Base-by-base conservation (phyloP, 202 grass and related monocot species). In the Alloteropsis angusta region DNA sequence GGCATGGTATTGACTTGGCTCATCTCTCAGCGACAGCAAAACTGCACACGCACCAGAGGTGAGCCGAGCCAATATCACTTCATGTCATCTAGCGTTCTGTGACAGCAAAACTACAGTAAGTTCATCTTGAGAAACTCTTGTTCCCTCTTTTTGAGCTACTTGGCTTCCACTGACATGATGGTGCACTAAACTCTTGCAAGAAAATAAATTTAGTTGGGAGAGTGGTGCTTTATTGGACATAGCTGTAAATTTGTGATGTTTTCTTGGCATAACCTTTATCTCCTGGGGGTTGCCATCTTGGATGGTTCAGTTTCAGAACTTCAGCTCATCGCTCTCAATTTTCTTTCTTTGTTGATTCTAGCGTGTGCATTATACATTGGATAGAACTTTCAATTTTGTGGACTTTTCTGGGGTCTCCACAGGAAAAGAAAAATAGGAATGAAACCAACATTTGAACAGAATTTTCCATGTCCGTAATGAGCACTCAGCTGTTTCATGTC, bases 11-110 rank as follows among this genome's bases (percentile, higher is more conserved):
- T 86, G 84, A 81, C 84, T 86, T 53, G 84, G 84, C 78, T 86
- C 84, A 86, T 38, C 78, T 63, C 78, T 70, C 84, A 15, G 36
- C 63, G 9, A 70, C 70, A 43, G 50, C 54, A 5, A 5, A 61
- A 55, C 35, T 35, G 35, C 54, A 32, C 8, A 8, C 35, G 52
- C 1, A 9, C 55, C n/a, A 7, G 84, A 86, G 78, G 15, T 86
- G 84, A 86, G 78, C 55, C 84, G 84, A 86, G 78, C 84, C 84
- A 86, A 86, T 86, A 86, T 86, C 84, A 86, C 84, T 28, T 86
- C 84, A 17, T 81, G 84, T 86, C 71, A 46, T 86, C 78, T 71
- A 55, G 32, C 25, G 76, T 80, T 85, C 83, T 57, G 59, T 22
- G 2, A 41, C 60, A 60, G 60, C 44, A 75, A 50, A 59, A 39